phyloP scores from a whole-genome alignment of 768 basidiomycete species.

The Stropharia rugosoannulata region DNA sequence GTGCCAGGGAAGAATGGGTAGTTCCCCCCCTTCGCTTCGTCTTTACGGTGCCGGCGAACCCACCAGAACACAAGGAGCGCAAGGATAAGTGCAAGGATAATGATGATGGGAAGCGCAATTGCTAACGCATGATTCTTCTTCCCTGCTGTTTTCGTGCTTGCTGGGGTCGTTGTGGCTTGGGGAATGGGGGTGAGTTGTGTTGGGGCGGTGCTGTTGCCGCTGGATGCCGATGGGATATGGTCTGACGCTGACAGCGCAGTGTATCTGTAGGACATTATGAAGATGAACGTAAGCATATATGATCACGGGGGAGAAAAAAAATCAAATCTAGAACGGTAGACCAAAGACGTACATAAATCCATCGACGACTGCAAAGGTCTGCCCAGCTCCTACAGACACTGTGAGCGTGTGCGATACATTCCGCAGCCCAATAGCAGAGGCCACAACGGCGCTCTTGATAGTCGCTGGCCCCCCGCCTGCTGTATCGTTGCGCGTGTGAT shows the following conservation, averaged over 20 bases:
- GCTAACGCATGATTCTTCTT: not conserved
- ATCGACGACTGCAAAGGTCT: conserved; percentile 5
- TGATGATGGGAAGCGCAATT: conserved; percentile 1
- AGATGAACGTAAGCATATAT: too few species aligned
- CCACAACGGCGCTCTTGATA: conserved; percentile 2
- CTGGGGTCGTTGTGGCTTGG: not conserved
- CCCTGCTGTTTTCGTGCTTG: not conserved
- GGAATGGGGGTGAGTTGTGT: conserved; percentile 4
- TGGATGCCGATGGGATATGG: not conserved
- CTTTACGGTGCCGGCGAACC: not conserved
- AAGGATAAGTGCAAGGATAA: not conserved
- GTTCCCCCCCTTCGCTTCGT: not conserved
- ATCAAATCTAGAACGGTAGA: too few species aligned
- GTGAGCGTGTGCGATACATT: conserved; percentile 1
- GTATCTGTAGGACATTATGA: not conserved
- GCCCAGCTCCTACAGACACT: conserved; percentile 5
- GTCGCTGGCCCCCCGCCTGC: conserved; percentile 4
- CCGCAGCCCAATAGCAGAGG: not conserved
- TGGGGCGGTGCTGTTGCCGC: not conserved
- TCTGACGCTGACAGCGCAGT: not conserved
- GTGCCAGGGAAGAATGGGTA: not conserved
- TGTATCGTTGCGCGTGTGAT: not conserved
- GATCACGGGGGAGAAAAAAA: not conserved
- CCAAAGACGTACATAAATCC: conserved; percentile 2
- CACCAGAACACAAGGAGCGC: not conserved